Conservation (phyloP, 371 early-diverging fungal species). For the Syncephalastrum monosporum region DNA sequence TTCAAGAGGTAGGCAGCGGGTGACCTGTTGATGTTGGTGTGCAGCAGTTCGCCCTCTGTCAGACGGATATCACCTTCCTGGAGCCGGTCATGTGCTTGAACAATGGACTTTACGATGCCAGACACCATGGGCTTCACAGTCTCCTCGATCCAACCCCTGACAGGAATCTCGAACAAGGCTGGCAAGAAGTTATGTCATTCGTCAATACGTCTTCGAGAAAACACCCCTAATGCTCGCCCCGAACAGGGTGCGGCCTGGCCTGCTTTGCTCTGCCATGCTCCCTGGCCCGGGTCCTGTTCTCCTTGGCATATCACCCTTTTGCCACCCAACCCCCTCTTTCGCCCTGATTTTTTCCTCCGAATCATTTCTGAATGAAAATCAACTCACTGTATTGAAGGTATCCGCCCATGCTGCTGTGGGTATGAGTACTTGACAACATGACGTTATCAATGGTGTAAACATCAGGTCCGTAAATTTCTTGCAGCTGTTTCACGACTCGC, state of each 20-base stretch:
- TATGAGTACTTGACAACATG: slow-evolving; percentile 69
- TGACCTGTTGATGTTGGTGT: slow-evolving; percentile 62
- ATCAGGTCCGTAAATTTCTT: slow-evolving; percentile 19
- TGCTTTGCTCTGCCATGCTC: too few relatives aligned
- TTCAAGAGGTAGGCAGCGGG: slow-evolving; percentile 58
- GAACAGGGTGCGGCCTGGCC: too few relatives aligned
- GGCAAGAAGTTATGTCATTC: background rate
- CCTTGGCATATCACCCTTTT: too few relatives aligned
- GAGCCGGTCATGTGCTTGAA: slow-evolving; percentile 52
- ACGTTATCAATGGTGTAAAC: slow-evolving; percentile 52
- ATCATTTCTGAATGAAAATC: background rate
- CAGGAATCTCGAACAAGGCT: slow-evolving; percentile 43
- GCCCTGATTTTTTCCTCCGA: too few relatives aligned
- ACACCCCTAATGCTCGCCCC: too few relatives aligned
- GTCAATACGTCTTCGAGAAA: too few relatives aligned
- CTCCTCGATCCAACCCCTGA: slow-evolving; percentile 51
- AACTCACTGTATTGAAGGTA: slow-evolving; percentile 40
- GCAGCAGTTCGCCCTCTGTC: slow-evolving; percentile 38
- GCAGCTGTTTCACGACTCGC: slow-evolving; percentile 32
- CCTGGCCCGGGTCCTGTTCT: too few relatives aligned
- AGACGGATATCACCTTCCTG: slow-evolving; percentile 34
- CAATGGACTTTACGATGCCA: slow-evolving; percentile 59
- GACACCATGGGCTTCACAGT: slow-evolving; percentile 53
- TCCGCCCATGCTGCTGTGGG: slow-evolving; percentile 59
- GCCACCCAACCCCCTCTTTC: too few relatives aligned